A percentile compares a stretch with the other conserved stretches of the same genome.
These are phyloP conservation scores for Termitomyces sp. DNA, from an alignment of 768 basidiomycete species.

Conservation along the genomic window DNA sequence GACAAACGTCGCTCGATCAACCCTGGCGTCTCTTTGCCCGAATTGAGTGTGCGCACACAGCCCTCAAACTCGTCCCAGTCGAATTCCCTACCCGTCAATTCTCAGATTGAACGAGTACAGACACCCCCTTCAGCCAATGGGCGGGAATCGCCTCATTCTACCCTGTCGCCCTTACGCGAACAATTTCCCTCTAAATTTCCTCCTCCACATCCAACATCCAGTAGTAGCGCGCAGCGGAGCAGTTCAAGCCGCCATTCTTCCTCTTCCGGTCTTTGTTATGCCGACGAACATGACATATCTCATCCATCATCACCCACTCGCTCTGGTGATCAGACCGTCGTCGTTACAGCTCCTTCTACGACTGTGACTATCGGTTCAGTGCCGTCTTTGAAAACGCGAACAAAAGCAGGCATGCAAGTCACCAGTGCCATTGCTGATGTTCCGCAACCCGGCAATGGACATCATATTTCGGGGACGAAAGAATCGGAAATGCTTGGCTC, in stretches of 20 bases:
- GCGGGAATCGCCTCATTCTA: constrained; percentile 20
- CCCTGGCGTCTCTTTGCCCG: constrained; percentile 33
- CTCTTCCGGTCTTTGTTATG: constrained; percentile 14
- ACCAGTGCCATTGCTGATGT: constrained; percentile 13
- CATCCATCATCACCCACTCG: constrained; percentile 34
- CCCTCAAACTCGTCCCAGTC: constrained; percentile 25
- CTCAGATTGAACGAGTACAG: constrained; percentile 19
- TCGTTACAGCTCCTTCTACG: constrained; percentile 26
- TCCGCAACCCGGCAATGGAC: constrained; percentile 13
- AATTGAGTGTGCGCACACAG: constrained; percentile 22
- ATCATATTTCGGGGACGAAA: constrained; percentile 20
- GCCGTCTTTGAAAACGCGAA: constrained; percentile 17
- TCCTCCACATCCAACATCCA: constrained; percentile 25
- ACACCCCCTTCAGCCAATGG: constrained; percentile 20
- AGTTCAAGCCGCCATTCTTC: constrained; percentile 19
- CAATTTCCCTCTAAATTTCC: constrained; percentile 17
- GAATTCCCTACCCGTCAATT: constrained; percentile 19
- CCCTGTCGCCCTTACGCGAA: constrained; percentile 28
- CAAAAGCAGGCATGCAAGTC: constrained; percentile 5
- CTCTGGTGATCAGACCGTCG: constrained; percentile 32
- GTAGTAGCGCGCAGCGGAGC: constrained; percentile 23
- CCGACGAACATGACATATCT: constrained; percentile 12
- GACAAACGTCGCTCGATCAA: constrained; percentile 48
- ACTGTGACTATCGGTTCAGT: constrained; percentile 20
- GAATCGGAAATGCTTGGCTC: constrained; percentile 20